Conservation (phyloP, 1,284 basidiomycete genomes). For the Megacollybia platyphylla region DNA sequence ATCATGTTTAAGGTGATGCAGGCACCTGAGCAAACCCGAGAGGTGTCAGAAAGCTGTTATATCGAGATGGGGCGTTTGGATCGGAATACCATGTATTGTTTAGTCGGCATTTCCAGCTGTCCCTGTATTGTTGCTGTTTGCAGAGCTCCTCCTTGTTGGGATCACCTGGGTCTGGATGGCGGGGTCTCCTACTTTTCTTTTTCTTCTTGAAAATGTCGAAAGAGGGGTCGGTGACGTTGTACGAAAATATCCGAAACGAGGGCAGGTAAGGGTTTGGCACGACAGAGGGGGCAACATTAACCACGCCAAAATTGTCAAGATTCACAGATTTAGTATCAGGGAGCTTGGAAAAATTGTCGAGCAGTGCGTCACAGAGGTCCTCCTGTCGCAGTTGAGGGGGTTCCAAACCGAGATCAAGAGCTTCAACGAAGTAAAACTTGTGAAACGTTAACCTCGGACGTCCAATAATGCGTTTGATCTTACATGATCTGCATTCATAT, state of each 20-base stretch:
- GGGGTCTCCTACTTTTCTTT: slow-evolving; percentile 28
- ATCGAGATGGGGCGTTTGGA: slow-evolving; percentile 55
- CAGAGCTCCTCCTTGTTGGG: slow-evolving; percentile 33
- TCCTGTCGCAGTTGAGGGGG: slow-evolving; percentile 10
- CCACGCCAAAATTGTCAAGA: slow-evolving; percentile 57
- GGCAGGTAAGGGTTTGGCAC: slow-evolving; percentile 86
- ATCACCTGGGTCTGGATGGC: slow-evolving; percentile 25
- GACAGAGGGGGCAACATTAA: slow-evolving; percentile 72
- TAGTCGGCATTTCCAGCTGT: slow-evolving; percentile 49
- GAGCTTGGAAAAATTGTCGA: slow-evolving; percentile 44
- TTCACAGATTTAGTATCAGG: slow-evolving; percentile 41
- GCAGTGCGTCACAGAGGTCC: slow-evolving; percentile 36
- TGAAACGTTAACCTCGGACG: slow-evolving; percentile 12
- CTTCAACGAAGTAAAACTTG: slow-evolving; percentile 51
- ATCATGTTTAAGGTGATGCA: too few species aligned
- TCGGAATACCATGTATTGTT: slow-evolving; percentile 50
- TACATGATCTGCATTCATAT: slow-evolving; percentile 72
- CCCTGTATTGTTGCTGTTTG: slow-evolving; percentile 33
- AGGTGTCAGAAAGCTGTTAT: slow-evolving; percentile 59
- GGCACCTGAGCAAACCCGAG: slow-evolving; percentile 71
- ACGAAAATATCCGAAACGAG: slow-evolving; percentile 71
- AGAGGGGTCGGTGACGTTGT: slow-evolving; percentile 49
- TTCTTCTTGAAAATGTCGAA: slow-evolving; percentile 13
- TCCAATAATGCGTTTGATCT: slow-evolving; percentile 11
- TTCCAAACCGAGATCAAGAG: slow-evolving; percentile 31